Evolutionary conservation across 1,139 yeast species (phyloP).

Genomic region (Meyerozyma elateridarum): DNA sequence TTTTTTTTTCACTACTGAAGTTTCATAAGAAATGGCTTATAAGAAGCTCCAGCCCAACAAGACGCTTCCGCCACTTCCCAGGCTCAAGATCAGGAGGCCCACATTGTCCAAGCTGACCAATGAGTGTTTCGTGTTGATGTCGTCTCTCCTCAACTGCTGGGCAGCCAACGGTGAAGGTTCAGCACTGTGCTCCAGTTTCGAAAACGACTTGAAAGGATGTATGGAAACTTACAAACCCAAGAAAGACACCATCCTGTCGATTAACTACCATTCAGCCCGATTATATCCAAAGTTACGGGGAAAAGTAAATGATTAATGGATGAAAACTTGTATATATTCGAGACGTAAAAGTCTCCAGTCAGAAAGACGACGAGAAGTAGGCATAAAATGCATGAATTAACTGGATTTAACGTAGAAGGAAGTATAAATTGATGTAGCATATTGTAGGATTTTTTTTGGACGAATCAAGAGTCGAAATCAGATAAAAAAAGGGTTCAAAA

Average conservation of each 20-base stretch:
- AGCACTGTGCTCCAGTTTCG: conserved; percentile 58
- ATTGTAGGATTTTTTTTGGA: no score
- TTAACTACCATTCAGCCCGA: conserved; percentile 82
- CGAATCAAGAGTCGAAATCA: no score
- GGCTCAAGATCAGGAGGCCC: conserved; percentile 68
- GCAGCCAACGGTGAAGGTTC: conserved; percentile 90
- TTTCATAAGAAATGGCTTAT: conserved; percentile 18
- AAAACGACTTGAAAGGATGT: conserved; percentile 43
- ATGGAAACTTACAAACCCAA: conserved; percentile 46
- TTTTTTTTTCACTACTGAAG: conserved; percentile 2
- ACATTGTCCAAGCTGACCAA: conserved; percentile 54
- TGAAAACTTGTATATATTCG: no score
- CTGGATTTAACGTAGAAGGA: no score
- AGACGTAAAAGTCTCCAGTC: no score
- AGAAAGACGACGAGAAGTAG: no score
- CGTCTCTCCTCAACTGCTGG: conserved; percentile 89
- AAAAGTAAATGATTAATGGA: conserved; percentile 60
- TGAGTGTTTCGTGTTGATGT: conserved; percentile 78
- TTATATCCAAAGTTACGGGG: conserved; percentile 76
- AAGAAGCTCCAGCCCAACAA: conserved; percentile 27
- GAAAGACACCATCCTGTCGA: conserved; percentile 44
- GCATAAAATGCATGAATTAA: no score
- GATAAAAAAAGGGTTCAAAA: no score
- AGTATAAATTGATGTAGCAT: no score
- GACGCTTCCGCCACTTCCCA: conserved; percentile 69